Evolutionary conservation across 2,329 filamentous ascomycete genomes (phyloP).

Genomic region (Sporothrix protearum): DNA sequence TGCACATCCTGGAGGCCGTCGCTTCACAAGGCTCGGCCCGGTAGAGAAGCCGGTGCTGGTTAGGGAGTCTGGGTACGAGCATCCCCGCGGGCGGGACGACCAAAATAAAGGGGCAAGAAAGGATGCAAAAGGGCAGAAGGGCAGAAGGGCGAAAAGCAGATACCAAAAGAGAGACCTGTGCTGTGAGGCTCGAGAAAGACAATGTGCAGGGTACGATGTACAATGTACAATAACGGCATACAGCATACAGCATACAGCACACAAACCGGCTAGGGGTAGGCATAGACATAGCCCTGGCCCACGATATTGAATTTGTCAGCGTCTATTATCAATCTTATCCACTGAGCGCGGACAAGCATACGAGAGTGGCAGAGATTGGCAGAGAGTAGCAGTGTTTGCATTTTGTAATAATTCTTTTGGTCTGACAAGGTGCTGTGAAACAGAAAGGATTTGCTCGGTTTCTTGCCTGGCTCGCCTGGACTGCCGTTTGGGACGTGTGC

Average conservation of each 20-base stretch:
- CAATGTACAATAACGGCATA: not conserved
- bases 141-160: not conserved
- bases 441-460: constrained; percentile 12
- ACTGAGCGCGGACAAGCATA: not conserved
- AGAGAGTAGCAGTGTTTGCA: not conserved
- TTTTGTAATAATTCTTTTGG: not conserved
- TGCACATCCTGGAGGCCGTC: not conserved
- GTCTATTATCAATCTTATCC: too few species aligned
- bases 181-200: not conserved
- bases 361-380: too few species aligned
- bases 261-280: not conserved
- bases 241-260: not conserved
- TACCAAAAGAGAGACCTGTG: not conserved
- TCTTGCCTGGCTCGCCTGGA: not conserved
- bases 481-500: not conserved
- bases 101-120: not conserved
- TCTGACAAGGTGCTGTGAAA: constrained; percentile 14
- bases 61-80: not conserved
- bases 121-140: not conserved
- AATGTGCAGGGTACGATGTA: not conserved
- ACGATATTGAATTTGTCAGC: too few species aligned
- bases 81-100: not conserved
- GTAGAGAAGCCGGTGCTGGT: not conserved
- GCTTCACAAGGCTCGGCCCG: not conserved
- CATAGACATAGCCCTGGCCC: not conserved